These are phyloP conservation scores for Ajuga chamaepitys DNA, from an alignment of 257 asterid species.

Conservation along the genomic window DNA sequence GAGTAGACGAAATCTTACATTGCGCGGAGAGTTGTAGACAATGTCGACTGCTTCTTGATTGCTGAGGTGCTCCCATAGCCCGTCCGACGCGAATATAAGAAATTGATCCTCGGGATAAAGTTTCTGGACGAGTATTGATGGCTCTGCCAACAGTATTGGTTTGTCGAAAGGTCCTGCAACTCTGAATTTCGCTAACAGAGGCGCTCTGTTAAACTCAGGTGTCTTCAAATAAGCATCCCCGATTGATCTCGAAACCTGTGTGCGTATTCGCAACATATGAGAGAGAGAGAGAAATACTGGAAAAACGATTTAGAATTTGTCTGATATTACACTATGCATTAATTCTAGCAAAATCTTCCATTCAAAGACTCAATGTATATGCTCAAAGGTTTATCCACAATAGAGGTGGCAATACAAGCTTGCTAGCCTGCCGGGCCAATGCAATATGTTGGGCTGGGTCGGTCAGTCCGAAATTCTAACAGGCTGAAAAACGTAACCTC, in stretches of 20 bases:
- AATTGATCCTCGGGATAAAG: slow-evolving; percentile 58
- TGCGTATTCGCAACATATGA: slow-evolving; percentile 17
- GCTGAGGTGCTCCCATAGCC: slow-evolving; percentile 86
- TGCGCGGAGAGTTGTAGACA: slow-evolving; percentile 45
- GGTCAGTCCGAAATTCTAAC: too few relatives aligned
- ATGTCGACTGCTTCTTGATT: slow-evolving; percentile 69
- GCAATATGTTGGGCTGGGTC: too few relatives aligned
- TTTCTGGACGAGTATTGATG: slow-evolving; percentile 48
- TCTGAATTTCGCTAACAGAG: slow-evolving; percentile 65
- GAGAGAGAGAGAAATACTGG: background rate
- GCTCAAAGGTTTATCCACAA: too few relatives aligned
- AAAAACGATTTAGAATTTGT: too few relatives aligned
- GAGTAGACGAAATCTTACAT: slow-evolving; percentile 39
- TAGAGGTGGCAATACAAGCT: too few relatives aligned
- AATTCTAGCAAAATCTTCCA: background rate
- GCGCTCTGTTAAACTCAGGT: slow-evolving; percentile 56
- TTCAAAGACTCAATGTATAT: too few relatives aligned
- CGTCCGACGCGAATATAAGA: slow-evolving; percentile 80
- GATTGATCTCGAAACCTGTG: slow-evolving; percentile 70
- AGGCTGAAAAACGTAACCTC: too few relatives aligned
- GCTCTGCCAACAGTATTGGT: slow-evolving; percentile 76
- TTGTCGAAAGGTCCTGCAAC: slow-evolving; percentile 45
- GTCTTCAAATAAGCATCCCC: slow-evolving; percentile 83
- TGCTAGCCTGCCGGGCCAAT: too few relatives aligned
- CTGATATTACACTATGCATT: too few relatives aligned